Percentiles rank a stretch among this genome's conserved stretches.
Conservation (phyloP, 495 filamentous ascomycete species). For the Corynascus novoguineensis region DNA sequence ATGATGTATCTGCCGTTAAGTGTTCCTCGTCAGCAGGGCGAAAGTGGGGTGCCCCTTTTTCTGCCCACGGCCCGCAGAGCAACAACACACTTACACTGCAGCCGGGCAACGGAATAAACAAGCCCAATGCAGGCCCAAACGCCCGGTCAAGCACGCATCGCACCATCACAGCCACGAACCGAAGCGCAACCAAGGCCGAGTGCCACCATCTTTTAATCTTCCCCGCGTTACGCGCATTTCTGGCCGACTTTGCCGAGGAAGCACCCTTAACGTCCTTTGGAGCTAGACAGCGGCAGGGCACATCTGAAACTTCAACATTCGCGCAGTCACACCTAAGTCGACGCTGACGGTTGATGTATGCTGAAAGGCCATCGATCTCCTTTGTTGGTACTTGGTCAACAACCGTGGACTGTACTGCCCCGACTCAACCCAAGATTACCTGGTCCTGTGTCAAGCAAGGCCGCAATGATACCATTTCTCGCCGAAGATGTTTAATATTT, state of each 20-base stretch:
- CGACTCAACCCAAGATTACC: too few relatives aligned
- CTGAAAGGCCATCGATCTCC: too few relatives aligned
- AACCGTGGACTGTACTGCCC: too few relatives aligned
- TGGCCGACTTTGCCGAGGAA: too few relatives aligned
- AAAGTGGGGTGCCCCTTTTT: slow-evolving; percentile 1
- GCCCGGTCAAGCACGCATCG: slow-evolving; percentile 2
- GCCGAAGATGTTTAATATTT: too few relatives aligned
- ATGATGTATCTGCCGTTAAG: background rate
- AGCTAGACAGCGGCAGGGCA: too few relatives aligned
- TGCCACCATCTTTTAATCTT: background rate
- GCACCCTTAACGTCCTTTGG: too few relatives aligned
- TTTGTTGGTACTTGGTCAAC: too few relatives aligned
- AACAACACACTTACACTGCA: background rate
- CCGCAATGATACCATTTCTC: too few relatives aligned
- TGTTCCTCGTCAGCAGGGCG: background rate
- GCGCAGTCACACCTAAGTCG: too few relatives aligned
- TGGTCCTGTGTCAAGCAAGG: too few relatives aligned
- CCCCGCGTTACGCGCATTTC: background rate
- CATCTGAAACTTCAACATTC: too few relatives aligned
- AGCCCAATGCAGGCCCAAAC: background rate
- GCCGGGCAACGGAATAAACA: slow-evolving; percentile 2
- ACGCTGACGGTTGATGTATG: background rate
- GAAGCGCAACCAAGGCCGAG: background rate
- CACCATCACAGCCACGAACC: background rate
- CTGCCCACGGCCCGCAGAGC: background rate